These are phyloP conservation scores for Eucalyptus sp. DNA, from an alignment of 345 rosid genomes.

Conservation along the genomic window DNA sequence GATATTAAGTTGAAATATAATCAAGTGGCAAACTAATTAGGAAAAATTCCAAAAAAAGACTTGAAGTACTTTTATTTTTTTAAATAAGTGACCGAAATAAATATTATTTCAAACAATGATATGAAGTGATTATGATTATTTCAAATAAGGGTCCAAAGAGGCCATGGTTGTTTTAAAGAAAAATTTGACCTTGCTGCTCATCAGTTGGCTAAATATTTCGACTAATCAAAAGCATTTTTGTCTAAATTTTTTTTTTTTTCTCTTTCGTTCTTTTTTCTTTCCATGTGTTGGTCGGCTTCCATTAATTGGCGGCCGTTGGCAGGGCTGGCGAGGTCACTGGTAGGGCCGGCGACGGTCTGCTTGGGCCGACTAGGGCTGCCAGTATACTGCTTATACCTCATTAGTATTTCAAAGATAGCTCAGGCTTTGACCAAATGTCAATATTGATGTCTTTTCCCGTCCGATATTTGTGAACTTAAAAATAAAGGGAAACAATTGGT, in stretches of 20 bases:
- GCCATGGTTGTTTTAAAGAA: rapidly evolving
- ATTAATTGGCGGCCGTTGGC: too few species aligned
- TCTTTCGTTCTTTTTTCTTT: too few species aligned
- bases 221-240: rapidly evolving
- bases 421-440: background rate
- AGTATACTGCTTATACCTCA: too few species aligned
- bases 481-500: background rate
- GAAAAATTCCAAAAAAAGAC: too few species aligned
- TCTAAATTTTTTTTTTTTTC: too few species aligned
- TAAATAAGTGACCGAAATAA: too few species aligned
- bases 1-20: background rate
- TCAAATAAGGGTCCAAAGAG: rapidly evolving
- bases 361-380: too few species aligned
- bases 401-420: background rate
- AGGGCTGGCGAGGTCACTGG: too few species aligned
- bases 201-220: rapidly evolving
- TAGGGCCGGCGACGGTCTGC: too few species aligned
- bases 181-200: rapidly evolving
- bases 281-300: rapidly evolving
- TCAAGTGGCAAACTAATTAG: background rate
- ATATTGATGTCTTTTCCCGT: background rate
- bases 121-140: too few species aligned
- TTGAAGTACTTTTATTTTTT: too few species aligned
- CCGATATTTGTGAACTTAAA: background rate
- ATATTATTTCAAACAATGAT: too few species aligned